These are phyloP conservation scores for Volutella citrinella DNA, from an alignment of 2,329 filamentous ascomycete genomes.

Conservation along the genomic window DNA sequence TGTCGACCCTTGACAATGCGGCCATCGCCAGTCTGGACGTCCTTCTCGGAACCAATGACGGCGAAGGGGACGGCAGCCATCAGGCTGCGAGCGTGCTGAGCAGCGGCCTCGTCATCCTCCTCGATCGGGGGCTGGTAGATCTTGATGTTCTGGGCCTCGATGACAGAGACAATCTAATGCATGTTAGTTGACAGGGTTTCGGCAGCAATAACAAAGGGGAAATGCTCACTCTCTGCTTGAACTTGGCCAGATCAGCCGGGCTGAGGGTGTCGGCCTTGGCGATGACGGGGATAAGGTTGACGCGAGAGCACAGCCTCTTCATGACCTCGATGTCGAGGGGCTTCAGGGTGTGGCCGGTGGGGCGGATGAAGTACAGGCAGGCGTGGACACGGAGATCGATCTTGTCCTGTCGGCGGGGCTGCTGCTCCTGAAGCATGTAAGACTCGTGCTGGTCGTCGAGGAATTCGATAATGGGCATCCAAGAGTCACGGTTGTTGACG, in stretches of 20 bases:
- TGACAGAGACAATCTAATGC: slow-evolving; percentile 80
- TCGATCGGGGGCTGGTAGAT: slow-evolving; percentile 98
- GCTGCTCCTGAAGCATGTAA: slow-evolving; percentile 99
- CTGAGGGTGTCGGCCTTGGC: slow-evolving; percentile 98
- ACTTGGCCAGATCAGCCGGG: slow-evolving; percentile 83
- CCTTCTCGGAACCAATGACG: slow-evolving; percentile 98
- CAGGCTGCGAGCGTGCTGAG: slow-evolving; percentile 88
- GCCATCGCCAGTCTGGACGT: slow-evolving; percentile 93
- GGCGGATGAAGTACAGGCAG: slow-evolving; percentile 98
- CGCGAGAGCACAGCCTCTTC: slow-evolving; percentile 97
- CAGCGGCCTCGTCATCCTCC: slow-evolving; percentile 96
- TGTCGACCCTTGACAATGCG: slow-evolving; percentile 98
- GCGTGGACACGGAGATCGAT: slow-evolving; percentile 98
- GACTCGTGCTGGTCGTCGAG: slow-evolving; percentile 99
- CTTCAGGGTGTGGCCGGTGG: slow-evolving; percentile 97
- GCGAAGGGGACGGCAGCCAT: slow-evolving; percentile 98
- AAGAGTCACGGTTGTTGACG: slow-evolving; percentile 99
- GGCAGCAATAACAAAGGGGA: no score
- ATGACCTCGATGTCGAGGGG: slow-evolving; percentile 99
- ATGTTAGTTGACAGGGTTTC: no score
- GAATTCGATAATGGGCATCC: slow-evolving; percentile 99
- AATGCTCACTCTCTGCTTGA: slow-evolving; percentile 83
- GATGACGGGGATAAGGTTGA: slow-evolving; percentile 97
- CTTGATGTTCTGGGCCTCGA: slow-evolving; percentile 98
- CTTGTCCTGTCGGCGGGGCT: slow-evolving; percentile 96